Evolutionary conservation across 2,329 filamentous ascomycete species (phyloP).

Genomic region (Claviceps sorghi): DNA sequence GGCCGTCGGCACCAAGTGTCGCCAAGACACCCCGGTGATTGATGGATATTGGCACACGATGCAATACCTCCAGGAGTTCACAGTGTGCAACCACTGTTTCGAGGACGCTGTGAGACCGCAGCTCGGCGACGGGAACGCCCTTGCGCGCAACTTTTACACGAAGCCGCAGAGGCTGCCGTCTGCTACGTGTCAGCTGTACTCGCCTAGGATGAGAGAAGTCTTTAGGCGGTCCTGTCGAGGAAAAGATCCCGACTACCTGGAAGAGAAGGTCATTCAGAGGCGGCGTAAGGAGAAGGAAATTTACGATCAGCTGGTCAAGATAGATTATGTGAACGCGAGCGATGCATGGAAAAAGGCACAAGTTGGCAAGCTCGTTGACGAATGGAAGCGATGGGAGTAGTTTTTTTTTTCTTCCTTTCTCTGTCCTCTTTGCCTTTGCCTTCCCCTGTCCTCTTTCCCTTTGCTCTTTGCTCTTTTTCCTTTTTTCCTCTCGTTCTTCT

Average conservation of each 20-base stretch:
- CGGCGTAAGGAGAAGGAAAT: constrained; percentile 45
- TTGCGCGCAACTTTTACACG: constrained; percentile 52
- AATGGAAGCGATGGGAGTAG: constrained; percentile 45
- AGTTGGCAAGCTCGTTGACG: constrained; percentile 33
- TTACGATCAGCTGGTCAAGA: constrained; percentile 34
- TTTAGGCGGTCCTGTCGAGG: constrained; percentile 53
- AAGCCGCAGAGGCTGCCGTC: constrained; percentile 39
- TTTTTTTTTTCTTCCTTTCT: not conserved
- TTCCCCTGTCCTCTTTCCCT: not conserved
- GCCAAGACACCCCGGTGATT: constrained; percentile 45
- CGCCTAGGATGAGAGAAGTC: constrained; percentile 58
- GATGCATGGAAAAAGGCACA: constrained; percentile 27
- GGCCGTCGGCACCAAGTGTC: constrained; percentile 46
- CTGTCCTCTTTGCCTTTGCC: not conserved
- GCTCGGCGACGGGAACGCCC: constrained; percentile 32
- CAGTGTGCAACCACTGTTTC: constrained; percentile 79
- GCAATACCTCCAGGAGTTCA: constrained; percentile 59
- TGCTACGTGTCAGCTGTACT: constrained; percentile 66
- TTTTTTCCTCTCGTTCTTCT: not conserved
- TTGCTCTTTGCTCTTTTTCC: too few relatives aligned
- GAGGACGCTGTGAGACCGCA: constrained; percentile 63
- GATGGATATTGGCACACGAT: constrained; percentile 65
- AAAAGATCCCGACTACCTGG: constrained; percentile 52
- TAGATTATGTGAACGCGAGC: constrained; percentile 23
- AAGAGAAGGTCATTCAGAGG: constrained; percentile 40